Evolutionary conservation across 768 basidiomycete genomes (phyloP).

Genomic region (Tylopilus vinaceipallidus): DNA sequence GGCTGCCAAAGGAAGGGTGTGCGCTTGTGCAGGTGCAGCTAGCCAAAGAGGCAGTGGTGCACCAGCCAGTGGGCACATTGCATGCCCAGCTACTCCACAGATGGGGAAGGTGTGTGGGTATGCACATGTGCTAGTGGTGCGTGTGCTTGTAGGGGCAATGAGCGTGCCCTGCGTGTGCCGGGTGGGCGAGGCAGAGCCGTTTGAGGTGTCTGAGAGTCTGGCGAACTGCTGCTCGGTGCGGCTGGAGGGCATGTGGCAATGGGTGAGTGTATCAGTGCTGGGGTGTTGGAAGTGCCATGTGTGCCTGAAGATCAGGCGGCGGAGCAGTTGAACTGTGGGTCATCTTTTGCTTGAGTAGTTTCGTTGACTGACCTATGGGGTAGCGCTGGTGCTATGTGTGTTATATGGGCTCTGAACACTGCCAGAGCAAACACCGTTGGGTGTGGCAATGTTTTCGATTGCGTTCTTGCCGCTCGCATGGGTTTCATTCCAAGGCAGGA

Average conservation of each 20-base stretch:
- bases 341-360: not conserved
- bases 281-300: conserved; percentile 61
- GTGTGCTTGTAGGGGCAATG: conserved; percentile 56
- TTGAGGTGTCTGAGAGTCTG: conserved; percentile 74
- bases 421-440: conserved; percentile 76
- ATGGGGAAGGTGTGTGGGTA: conserved; percentile 49
- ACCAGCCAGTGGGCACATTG: conserved; percentile 54
- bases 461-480: conserved; percentile 70
- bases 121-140: too few relatives aligned
- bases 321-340: conserved; percentile 56
- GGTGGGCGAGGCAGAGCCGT: conserved; percentile 48
- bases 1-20: conserved; percentile 80
- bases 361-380: not conserved
- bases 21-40: conserved; percentile 80
- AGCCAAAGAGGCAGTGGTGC: conserved; percentile 70
- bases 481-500: conserved; percentile 68
- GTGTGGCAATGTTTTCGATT: conserved; percentile 89
- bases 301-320: conserved; percentile 71
- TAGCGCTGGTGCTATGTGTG: conserved; percentile 80
- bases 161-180: conserved; percentile 51
- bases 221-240: conserved; percentile 71
- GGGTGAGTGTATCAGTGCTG: conserved; percentile 83
- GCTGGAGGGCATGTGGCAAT: conserved; percentile 61
- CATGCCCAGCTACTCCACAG: conserved; percentile 61
- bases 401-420: conserved; percentile 80